These are phyloP conservation scores for Coriaria nepalensis DNA, from an alignment of 306 rosid genomes.

Conservation along the genomic window DNA sequence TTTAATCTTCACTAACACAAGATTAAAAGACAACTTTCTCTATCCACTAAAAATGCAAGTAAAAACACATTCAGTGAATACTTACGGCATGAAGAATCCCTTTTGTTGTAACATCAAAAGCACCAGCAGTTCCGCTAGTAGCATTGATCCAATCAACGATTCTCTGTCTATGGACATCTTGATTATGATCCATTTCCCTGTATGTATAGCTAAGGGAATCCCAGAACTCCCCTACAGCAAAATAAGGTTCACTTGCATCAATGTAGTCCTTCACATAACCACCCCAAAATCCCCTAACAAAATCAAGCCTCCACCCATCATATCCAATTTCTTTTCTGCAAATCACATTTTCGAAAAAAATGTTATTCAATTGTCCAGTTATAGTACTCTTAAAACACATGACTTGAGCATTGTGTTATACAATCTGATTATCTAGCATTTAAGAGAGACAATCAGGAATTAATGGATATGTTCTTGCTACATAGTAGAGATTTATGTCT, in stretches of 20 bases:
- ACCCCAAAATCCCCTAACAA: conserved; percentile 97
- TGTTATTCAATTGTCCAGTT: not conserved
- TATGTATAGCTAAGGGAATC: conserved; percentile 92
- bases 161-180: conserved; percentile 96
- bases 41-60: too few relatives aligned
- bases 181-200: conserved; percentile 84
- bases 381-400: too few relatives aligned
- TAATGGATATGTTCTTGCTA: too few relatives aligned
- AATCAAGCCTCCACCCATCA: conserved; percentile 99
- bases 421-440: too few relatives aligned
- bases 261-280: conserved; percentile 92
- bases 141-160: conserved; percentile 95
- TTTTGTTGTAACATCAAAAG: conserved; percentile 96
- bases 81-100: conserved; percentile 96
- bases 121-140: conserved; percentile 67
- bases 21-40: too few relatives aligned
- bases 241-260: conserved; percentile 68
- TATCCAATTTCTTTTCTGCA: conserved; percentile 86
- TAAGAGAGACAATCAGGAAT: too few relatives aligned
- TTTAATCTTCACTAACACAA: too few relatives aligned
- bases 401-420: too few relatives aligned
- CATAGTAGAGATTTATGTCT: too few relatives aligned
- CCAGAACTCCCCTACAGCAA: conserved; percentile 91
- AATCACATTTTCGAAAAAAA: conserved; percentile 7
- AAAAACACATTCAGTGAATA: conserved; percentile 7